A percentile compares a stretch with the other conserved stretches of the same genome.
phyloP scores from a whole-genome alignment of 371 early-diverging fungal species.

The Capillidium heterosporum region DNA sequence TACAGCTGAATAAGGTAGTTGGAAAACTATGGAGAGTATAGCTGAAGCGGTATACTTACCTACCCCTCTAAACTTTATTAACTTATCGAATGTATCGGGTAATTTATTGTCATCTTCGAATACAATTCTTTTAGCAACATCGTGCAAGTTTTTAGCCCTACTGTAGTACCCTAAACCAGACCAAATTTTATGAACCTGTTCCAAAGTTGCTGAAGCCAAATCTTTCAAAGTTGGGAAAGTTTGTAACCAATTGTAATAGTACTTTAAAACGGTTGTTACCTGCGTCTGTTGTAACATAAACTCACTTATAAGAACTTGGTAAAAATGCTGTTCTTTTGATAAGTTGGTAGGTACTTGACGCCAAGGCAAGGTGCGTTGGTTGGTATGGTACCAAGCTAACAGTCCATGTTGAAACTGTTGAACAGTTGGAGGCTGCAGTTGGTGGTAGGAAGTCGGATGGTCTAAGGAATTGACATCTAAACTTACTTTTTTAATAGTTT shows the following conservation, averaged over 20 bases:
- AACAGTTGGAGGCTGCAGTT: neutral
- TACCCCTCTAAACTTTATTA: conserved; percentile 53
- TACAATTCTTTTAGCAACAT: conserved; percentile 46
- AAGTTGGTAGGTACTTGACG: conserved; percentile 10
- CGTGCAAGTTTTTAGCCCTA: conserved; percentile 47
- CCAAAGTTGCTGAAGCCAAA: conserved; percentile 36
- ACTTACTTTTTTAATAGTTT: neutral
- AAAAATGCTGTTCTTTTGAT: conserved; percentile 32
- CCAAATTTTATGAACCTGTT: conserved; percentile 53
- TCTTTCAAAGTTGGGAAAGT: conserved; percentile 53
- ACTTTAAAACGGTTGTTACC: conserved; percentile 53
- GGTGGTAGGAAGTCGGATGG: neutral
- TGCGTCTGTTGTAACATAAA: conserved; percentile 77
- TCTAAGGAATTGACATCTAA: neutral
- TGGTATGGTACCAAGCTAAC: conserved; percentile 40
- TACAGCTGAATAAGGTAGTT: conserved; percentile 36
- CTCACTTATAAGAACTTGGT: conserved; percentile 69
- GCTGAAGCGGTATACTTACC: conserved; percentile 43
- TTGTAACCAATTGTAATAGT: conserved; percentile 54
- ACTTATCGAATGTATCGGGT: conserved; percentile 29
- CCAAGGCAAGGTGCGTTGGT: conserved; percentile 55
- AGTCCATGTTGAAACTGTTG: conserved; percentile 14
- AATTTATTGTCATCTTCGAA: conserved; percentile 28
- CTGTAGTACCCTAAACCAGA: conserved; percentile 71
- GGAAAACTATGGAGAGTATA: conserved; percentile 54